phyloP scores from a whole-genome alignment of 2,329 filamentous ascomycete genomes.

The Xylaria sp. region DNA sequence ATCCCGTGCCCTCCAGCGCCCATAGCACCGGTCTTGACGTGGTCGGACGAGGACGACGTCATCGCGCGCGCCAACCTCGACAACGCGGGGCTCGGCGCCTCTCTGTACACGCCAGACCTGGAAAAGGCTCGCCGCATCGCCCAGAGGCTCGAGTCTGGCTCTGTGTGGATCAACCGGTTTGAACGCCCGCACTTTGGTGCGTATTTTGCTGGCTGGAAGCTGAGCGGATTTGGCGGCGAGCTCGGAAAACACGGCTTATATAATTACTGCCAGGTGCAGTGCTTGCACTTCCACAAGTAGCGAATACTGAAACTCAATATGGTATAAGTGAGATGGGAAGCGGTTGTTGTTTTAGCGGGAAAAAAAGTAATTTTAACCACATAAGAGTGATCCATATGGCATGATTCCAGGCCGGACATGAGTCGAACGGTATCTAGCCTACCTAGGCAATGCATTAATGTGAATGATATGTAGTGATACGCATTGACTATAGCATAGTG shows the following conservation, averaged over 20 bases:
- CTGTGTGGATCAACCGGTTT: constrained; percentile 67
- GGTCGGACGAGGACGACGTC: constrained; percentile 69
- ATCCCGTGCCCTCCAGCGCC: constrained; percentile 56
- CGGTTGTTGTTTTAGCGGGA: neutral
- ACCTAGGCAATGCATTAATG: neutral
- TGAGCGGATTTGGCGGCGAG: constrained; percentile 51
- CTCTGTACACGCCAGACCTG: constrained; percentile 66
- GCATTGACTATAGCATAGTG: neutral
- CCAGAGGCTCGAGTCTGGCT: constrained; percentile 64
- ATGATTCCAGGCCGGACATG: neutral
- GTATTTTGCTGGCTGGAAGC: constrained; percentile 49
- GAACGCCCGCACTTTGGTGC: constrained; percentile 48
- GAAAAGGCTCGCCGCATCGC: constrained; percentile 62
- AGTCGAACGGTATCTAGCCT: neutral
- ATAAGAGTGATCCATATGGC: neutral
- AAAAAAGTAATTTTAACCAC: neutral
- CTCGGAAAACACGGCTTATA: constrained; percentile 49
- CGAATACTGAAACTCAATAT: neutral
- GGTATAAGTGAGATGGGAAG: neutral
- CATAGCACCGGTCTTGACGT: constrained; percentile 70
- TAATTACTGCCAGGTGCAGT: constrained; percentile 50
- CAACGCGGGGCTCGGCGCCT: constrained; percentile 82
- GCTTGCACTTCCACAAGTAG: constrained; percentile 48
- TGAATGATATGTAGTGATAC: neutral
- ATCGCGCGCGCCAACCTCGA: constrained; percentile 83